Conservation (phyloP, 2,329 filamentous ascomycete species). For the Phyllosticta citrichinensis region DNA sequence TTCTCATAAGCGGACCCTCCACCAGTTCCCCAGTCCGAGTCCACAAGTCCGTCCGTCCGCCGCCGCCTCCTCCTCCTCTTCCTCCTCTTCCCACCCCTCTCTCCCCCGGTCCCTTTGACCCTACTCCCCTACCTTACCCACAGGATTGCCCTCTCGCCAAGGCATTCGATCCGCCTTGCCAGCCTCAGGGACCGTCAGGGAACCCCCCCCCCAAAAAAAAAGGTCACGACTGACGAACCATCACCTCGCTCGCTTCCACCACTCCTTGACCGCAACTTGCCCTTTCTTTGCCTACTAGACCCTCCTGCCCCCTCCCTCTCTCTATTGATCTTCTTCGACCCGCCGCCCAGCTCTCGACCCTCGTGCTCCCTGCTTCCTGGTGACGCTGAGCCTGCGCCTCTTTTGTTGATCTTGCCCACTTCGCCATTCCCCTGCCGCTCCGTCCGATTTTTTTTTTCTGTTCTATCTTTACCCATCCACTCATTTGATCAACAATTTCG, state of each 20-base stretch:
- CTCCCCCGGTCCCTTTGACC: too few relatives aligned
- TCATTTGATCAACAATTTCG: neutral
- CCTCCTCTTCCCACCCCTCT: neutral
- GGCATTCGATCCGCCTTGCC: neutral
- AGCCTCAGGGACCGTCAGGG: neutral
- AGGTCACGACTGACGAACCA: neutral
- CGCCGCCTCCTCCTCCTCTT: neutral
- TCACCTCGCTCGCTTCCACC: neutral
- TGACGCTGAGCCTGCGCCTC: conserved; percentile 21
- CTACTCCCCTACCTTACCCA: too few relatives aligned
- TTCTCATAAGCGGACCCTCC: too few relatives aligned
- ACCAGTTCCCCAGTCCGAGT: too few relatives aligned
- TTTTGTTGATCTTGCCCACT: conserved; percentile 25
- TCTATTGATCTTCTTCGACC: conserved; percentile 24
- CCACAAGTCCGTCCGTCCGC: neutral
- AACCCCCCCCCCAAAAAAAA: neutral
- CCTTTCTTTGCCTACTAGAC: neutral
- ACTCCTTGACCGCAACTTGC: neutral
- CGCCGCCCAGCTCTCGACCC: conserved; percentile 15
- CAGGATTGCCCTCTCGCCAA: neutral
- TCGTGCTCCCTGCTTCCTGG: conserved; percentile 20
- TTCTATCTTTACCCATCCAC: neutral
- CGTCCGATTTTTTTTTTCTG: neutral
- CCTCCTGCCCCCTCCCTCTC: neutral
- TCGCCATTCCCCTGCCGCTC: conserved; percentile 7